A percentile compares a stretch with the other conserved stretches of the same genome.
These are phyloP conservation scores for Lactifluus pinguis DNA, from an alignment of 768 basidiomycete species.

Conservation along the genomic window DNA sequence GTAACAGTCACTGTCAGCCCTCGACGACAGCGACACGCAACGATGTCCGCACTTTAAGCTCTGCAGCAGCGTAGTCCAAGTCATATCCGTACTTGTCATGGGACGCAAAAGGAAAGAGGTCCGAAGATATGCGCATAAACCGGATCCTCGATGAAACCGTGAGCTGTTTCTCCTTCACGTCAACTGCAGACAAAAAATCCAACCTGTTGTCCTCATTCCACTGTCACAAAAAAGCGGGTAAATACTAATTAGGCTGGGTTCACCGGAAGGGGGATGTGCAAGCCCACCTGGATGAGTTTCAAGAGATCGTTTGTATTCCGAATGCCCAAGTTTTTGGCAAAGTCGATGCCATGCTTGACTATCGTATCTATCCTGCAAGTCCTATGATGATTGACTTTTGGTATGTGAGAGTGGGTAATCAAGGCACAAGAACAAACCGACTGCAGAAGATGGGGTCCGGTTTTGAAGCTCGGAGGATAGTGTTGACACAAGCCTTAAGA, in stretches of 20 bases:
- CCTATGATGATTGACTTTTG: conserved; percentile 12
- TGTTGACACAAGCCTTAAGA: conserved; percentile 71
- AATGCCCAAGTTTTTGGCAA: conserved; percentile 71
- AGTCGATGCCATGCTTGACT: conserved; percentile 70
- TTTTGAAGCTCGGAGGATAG: conserved; percentile 62
- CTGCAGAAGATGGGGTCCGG: conserved; percentile 73
- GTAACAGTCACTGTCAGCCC: conserved; percentile 7
- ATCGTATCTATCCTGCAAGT: conserved; percentile 62
- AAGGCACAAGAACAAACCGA: conserved; percentile 30
- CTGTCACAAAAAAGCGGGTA: conserved; percentile 11
- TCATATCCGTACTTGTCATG: conserved; percentile 76
- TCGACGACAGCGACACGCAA: neutral
- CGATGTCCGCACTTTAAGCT: conserved; percentile 31
- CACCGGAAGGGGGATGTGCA: neutral
- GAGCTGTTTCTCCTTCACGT: neutral
- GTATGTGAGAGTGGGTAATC: neutral
- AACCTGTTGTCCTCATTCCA: conserved; percentile 80
- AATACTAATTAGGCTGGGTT: conserved; percentile 1
- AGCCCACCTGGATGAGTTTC: conserved; percentile 49
- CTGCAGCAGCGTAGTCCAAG: conserved; percentile 60
- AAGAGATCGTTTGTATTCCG: conserved; percentile 67
- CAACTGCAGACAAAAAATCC: neutral
- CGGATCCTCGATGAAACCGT: conserved; percentile 42
- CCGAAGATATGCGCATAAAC: conserved; percentile 85
- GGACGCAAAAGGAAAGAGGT: conserved; percentile 90